phyloP scores from a whole-genome alignment of 1,284 basidiomycete species.

The Sporisorium graminicola region DNA sequence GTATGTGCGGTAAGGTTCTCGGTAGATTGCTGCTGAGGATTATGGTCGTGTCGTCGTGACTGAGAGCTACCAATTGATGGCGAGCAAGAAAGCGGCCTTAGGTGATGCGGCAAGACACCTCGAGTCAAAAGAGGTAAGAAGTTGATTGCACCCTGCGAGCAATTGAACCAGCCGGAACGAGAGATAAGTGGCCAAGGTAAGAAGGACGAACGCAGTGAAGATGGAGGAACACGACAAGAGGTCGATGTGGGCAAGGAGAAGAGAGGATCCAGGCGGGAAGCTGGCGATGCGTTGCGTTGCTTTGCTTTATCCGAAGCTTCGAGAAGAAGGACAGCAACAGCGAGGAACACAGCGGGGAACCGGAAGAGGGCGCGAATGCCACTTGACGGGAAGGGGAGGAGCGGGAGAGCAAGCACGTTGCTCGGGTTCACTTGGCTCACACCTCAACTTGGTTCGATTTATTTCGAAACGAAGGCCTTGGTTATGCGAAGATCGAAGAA shows the following conservation, averaged over 20 bases:
- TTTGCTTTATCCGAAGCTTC: neutral
- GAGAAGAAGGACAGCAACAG: too few relatives aligned
- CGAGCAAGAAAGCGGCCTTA: neutral
- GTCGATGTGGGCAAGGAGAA: neutral
- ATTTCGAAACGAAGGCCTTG: too few relatives aligned
- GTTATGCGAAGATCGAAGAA: neutral
- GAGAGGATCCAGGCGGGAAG: neutral
- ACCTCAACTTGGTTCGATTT: too few relatives aligned
- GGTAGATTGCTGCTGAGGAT: too few relatives aligned
- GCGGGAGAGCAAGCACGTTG: too few relatives aligned
- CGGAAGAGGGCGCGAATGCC: too few relatives aligned
- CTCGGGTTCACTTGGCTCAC: too few relatives aligned
- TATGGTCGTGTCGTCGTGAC: too few relatives aligned
- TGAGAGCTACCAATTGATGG: neutral
- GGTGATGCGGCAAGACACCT: neutral
- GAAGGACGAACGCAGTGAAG: neutral
- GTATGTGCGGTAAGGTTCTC: too few relatives aligned
- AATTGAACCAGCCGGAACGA: too few relatives aligned
- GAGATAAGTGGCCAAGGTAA: neutral
- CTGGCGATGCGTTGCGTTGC: neutral
- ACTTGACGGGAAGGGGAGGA: neutral
- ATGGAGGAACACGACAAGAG: neutral
- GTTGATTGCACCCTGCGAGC: neutral
- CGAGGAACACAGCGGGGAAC: too few relatives aligned
- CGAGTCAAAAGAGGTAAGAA: neutral